Evolutionary conservation across 306 rosid species (phyloP).

Genomic region (Sindora glabra): DNA sequence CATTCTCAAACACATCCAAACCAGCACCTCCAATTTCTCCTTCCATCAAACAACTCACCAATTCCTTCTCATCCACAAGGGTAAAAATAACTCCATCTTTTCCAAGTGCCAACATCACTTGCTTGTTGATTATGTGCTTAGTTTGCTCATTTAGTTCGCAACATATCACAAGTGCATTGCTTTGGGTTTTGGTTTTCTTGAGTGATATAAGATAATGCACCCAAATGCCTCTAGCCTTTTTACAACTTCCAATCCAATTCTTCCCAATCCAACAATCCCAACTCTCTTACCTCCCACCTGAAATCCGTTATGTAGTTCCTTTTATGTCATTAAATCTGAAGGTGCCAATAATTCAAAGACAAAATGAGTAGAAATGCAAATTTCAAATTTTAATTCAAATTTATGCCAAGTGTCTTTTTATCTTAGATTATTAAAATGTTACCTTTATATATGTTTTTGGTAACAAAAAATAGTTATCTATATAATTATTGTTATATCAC

Average conservation of each 20-base stretch:
- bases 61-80: constrained; percentile 37
- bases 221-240: constrained; percentile 42
- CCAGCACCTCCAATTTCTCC: constrained; percentile 40
- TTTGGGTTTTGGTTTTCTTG: constrained; percentile 15
- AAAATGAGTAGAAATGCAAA: too few relatives aligned
- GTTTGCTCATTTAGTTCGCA: constrained; percentile 31
- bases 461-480: too few relatives aligned
- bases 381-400: too few relatives aligned
- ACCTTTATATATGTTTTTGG: too few relatives aligned
- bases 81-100: constrained; percentile 40
- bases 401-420: too few relatives aligned
- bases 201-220: constrained; percentile 30
- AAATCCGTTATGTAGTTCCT: too few relatives aligned
- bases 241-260: constrained; percentile 36
- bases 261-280: constrained; percentile 48
- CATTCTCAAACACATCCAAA: constrained; percentile 45
- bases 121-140: constrained; percentile 24
- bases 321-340: too few relatives aligned
- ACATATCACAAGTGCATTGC: constrained; percentile 28
- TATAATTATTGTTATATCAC: too few relatives aligned
- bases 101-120: constrained; percentile 31
- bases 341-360: too few relatives aligned
- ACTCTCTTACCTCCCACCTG: constrained; percentile 36
- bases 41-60: constrained; percentile 26
- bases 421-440: too few relatives aligned